A percentile compares a stretch with the other conserved stretches of the same genome.
phyloP scores from a whole-genome alignment of 2,329 filamentous ascomycete genomes.

The Rutstroemia sp. region DNA sequence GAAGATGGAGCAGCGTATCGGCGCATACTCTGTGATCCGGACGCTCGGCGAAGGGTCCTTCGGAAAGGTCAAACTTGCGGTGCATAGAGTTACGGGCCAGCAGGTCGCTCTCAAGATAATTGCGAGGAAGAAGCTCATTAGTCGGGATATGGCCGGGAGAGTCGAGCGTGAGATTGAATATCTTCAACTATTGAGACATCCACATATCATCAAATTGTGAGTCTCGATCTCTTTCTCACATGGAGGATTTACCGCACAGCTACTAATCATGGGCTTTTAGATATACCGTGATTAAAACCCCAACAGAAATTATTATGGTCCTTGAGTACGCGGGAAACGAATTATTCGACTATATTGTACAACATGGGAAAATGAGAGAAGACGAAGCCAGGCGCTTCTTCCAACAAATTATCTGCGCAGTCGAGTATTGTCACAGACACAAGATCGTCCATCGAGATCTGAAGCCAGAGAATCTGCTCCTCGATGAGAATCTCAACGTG shows the following conservation, averaged over 20 bases:
- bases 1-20: slow-evolving; percentile 75
- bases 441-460: slow-evolving; percentile 82
- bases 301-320: slow-evolving; percentile 96
- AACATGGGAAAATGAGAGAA: slow-evolving; percentile 86
- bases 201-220: slow-evolving; percentile 97
- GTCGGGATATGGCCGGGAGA: slow-evolving; percentile 92
- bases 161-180: slow-evolving; percentile 99
- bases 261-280: slow-evolving; percentile 38
- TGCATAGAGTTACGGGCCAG: slow-evolving; percentile 85
- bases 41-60: slow-evolving; percentile 96
- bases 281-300: slow-evolving; percentile 94
- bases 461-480: slow-evolving; percentile 58
- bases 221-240: slow-evolving; percentile 24
- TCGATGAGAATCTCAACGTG: slow-evolving; percentile 93
- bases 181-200: slow-evolving; percentile 87
- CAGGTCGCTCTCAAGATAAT: slow-evolving; percentile 98
- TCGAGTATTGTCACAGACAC: slow-evolving; percentile 97
- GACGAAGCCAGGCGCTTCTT: slow-evolving; percentile 94
- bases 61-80: slow-evolving; percentile 95
- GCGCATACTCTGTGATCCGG: slow-evolving; percentile 83
- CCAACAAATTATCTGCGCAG: slow-evolving; percentile 97
- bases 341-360: slow-evolving; percentile 96
- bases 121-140: slow-evolving; percentile 89
- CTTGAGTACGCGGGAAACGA: slow-evolving; percentile 95
- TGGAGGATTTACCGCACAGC: neutral